Percentiles rank a stretch among this genome's conserved stretches.
Conservation (phyloP, 2,329 filamentous ascomycete species). For the Aurifilum marmelostoma region DNA sequence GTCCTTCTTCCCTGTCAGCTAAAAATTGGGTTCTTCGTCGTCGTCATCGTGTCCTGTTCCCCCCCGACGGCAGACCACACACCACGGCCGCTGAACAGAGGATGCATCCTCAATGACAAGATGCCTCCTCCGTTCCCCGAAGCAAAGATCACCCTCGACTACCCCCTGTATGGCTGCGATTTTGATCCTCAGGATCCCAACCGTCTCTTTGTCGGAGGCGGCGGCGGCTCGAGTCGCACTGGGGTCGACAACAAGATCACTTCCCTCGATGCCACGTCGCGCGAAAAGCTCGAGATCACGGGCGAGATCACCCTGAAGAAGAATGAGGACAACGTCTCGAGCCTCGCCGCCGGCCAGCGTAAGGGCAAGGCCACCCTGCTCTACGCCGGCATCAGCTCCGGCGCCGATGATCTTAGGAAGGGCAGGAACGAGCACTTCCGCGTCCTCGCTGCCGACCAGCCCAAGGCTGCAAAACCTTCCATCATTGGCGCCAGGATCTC, state of each 20-base stretch:
- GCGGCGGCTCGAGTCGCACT: conserved; percentile 79
- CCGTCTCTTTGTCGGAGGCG: conserved; percentile 80
- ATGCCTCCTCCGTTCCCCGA: conserved; percentile 44
- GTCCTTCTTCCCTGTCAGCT: background rate
- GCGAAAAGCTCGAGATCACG: conserved; percentile 64
- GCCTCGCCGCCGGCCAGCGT: conserved; percentile 70
- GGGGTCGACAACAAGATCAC: conserved; percentile 88
- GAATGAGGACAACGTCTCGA: conserved; percentile 88
- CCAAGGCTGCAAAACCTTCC: conserved; percentile 35
- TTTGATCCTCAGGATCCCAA: conserved; percentile 81
- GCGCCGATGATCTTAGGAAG: conserved; percentile 68
- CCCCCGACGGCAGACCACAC: background rate
- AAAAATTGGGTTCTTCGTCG: background rate
- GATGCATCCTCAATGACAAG: conserved; percentile 18
- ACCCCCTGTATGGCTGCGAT: conserved; percentile 84
- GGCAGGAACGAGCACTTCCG: conserved; percentile 86
- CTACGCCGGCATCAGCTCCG: conserved; percentile 85
- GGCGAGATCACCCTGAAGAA: conserved; percentile 78
- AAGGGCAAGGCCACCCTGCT: conserved; percentile 59
- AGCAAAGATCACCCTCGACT: conserved; percentile 71
- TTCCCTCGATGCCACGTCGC: conserved; percentile 70
- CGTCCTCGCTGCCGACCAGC: conserved; percentile 64
- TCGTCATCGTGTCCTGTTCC: conserved; percentile 17
- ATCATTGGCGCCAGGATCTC: conserved; percentile 46
- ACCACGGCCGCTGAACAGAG: background rate